Percentiles rank a stretch among this genome's conserved stretches.
Conservation (phyloP, 1,284 basidiomycete genomes). For the Malassezia restricta region DNA sequence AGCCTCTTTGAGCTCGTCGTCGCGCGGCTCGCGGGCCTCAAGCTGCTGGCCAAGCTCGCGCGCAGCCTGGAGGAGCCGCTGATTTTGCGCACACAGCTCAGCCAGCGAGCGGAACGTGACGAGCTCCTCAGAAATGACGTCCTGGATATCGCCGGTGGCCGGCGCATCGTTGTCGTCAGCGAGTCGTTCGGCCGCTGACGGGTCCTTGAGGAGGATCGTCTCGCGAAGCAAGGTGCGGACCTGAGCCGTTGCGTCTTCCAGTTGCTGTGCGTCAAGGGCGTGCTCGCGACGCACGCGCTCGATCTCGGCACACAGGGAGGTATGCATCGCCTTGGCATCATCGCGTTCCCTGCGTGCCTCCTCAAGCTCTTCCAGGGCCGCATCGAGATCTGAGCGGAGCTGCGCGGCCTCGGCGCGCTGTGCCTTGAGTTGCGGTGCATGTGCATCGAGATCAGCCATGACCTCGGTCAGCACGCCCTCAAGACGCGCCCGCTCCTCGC, state of each 20-base stretch:
- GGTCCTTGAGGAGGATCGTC: slow-evolving; percentile 66
- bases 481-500: slow-evolving; percentile 41
- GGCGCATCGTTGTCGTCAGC: slow-evolving; percentile 49
- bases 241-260: slow-evolving; percentile 76
- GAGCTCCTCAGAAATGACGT: slow-evolving; percentile 75
- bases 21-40: slow-evolving; percentile 47
- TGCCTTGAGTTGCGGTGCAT: slow-evolving; percentile 34
- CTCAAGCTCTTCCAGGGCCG: slow-evolving; percentile 21
- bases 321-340: slow-evolving; percentile 19
- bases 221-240: slow-evolving; percentile 67
- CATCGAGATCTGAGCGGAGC: slow-evolving; percentile 29
- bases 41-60: slow-evolving; percentile 52
- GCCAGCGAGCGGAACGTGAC: slow-evolving; percentile 74
- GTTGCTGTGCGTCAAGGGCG: slow-evolving; percentile 55
- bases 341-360: slow-evolving; percentile 26
- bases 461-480: slow-evolving; percentile 33
- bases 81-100: slow-evolving; percentile 76
- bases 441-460: slow-evolving; percentile 37
- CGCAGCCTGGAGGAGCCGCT: slow-evolving; percentile 69
- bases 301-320: slow-evolving; percentile 53
- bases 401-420: slow-evolving; percentile 40
- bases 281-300: slow-evolving; percentile 54
- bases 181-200: slow-evolving; percentile 61
- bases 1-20: slow-evolving; percentile 70
- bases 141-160: slow-evolving; percentile 36